Percentiles rank a stretch among this genome's conserved stretches.
phyloP scores from a whole-genome alignment of 2,329 filamentous ascomycete species.

The Calycina herbarum region DNA sequence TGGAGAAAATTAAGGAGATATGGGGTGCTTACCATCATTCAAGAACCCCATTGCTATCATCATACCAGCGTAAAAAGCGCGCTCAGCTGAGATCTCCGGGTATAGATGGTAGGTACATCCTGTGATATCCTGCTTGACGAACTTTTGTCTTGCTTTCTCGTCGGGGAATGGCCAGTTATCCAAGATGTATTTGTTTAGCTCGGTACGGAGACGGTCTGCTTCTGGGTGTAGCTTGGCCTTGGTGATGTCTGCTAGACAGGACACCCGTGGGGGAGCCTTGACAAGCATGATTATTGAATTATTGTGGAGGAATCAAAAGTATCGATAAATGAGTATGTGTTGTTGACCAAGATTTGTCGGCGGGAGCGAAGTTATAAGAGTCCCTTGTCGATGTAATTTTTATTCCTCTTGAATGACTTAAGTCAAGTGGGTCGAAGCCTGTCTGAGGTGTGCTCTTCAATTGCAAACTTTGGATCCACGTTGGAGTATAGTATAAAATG shows the following conservation, averaged over 20 bases:
- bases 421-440: neutral
- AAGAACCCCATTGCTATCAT: slow-evolving; percentile 45
- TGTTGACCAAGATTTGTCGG: neutral
- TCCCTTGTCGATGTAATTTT: neutral
- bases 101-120: slow-evolving; percentile 43
- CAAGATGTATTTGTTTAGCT: slow-evolving; percentile 37
- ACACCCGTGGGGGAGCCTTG: neutral
- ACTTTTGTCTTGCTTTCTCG: slow-evolving; percentile 37
- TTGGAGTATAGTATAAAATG: neutral
- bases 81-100: slow-evolving; percentile 40
- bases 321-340: neutral
- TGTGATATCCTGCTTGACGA: slow-evolving; percentile 39
- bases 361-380: neutral
- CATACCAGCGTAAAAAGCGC: slow-evolving; percentile 42
- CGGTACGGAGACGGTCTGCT: neutral
- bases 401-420: neutral
- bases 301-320: neutral
- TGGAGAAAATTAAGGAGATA: too few relatives aligned
- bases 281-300: neutral
- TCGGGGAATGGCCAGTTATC: slow-evolving; percentile 41
- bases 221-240: neutral
- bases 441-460: neutral
- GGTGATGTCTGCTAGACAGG: neutral
- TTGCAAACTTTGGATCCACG: neutral
- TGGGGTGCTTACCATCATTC: slow-evolving; percentile 41